Evolutionary conservation across 1,284 basidiomycete species (phyloP).

Genomic region (Stereum hirsutum): DNA sequence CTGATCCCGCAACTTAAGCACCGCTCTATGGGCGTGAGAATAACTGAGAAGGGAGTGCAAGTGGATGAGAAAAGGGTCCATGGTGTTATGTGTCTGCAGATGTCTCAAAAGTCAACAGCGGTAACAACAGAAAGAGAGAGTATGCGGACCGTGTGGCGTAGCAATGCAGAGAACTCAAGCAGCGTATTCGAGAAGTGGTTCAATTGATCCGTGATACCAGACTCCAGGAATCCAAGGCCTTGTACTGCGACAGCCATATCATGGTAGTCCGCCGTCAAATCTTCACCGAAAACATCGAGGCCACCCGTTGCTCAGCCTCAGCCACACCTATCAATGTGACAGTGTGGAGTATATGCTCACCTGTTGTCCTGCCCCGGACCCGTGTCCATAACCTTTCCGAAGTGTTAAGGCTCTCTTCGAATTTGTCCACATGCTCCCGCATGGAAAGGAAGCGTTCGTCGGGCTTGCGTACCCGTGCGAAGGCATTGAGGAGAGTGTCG

Average conservation of each 20-base stretch:
- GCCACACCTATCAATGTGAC: too few species aligned
- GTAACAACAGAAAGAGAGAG: too few species aligned
- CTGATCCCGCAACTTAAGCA: slow-evolving; percentile 92
- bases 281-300: slow-evolving; percentile 65
- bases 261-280: slow-evolving; percentile 94
- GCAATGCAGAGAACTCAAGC: slow-evolving; percentile 82
- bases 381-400: slow-evolving; percentile 79
- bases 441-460: slow-evolving; percentile 93
- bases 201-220: slow-evolving; percentile 93
- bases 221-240: slow-evolving; percentile 94
- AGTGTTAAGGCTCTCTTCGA: slow-evolving; percentile 81
- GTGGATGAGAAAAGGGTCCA: slow-evolving; percentile 83
- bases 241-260: slow-evolving; percentile 94
- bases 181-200: slow-evolving; percentile 95
- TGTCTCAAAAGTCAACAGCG: too few species aligned
- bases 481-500: slow-evolving; percentile 93
- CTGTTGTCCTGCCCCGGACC: slow-evolving; percentile 71
- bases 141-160: slow-evolving; percentile 68
- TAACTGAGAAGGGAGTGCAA: slow-evolving; percentile 87
- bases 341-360: slow-evolving; percentile 65
- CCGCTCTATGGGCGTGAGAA: slow-evolving; percentile 82
- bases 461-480: slow-evolving; percentile 91
- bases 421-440: slow-evolving; percentile 87
- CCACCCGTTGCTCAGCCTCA: slow-evolving; percentile 76
- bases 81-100: slow-evolving; percentile 70